phyloP scores from a whole-genome alignment of 345 rosid genomes.

The Brassica napus region DNA sequence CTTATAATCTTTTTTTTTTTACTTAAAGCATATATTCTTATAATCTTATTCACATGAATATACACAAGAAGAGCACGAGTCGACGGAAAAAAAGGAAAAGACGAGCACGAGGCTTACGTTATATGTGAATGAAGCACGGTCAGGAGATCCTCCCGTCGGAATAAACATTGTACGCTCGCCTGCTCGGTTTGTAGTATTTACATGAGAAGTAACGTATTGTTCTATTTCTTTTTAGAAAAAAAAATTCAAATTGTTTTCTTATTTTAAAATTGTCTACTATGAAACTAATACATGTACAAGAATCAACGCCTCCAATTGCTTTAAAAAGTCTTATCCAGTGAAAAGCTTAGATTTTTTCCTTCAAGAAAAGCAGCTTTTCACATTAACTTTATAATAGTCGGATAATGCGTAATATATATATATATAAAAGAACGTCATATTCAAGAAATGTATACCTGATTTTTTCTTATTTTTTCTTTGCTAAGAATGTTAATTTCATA shows the following conservation, averaged over 20 bases:
- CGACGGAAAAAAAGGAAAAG: neutral
- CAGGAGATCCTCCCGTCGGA: conserved; percentile 18
- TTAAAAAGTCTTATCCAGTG: neutral
- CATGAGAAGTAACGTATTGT: conserved; percentile 18
- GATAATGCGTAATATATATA: neutral
- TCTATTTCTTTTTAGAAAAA: no score
- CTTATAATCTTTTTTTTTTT: no score
- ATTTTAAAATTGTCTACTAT: neutral
- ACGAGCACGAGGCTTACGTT: conserved; percentile 11
- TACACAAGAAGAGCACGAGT: conserved; percentile 15
- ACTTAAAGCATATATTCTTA: neutral
- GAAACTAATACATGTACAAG: conserved; percentile 6
- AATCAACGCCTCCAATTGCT: conserved; percentile 24
- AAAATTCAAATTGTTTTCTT: neutral
- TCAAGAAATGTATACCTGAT: neutral
- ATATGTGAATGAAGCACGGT: conserved; percentile 8
- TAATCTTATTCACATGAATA: neutral
- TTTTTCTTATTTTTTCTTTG: neutral
- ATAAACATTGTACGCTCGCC: conserved; percentile 7
- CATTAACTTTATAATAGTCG: neutral
- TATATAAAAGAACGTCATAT: neutral
- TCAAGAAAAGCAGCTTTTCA: conserved; percentile 20
- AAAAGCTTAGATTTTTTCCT: conserved; percentile 30
- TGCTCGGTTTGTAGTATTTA: conserved; percentile 22
- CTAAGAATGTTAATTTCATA: no score